Evolutionary conservation across 768 basidiomycete genomes (phyloP), one percentile per base, ranked within the genome.

Genomic region (Agaricus sinodeliciosus): DNA sequence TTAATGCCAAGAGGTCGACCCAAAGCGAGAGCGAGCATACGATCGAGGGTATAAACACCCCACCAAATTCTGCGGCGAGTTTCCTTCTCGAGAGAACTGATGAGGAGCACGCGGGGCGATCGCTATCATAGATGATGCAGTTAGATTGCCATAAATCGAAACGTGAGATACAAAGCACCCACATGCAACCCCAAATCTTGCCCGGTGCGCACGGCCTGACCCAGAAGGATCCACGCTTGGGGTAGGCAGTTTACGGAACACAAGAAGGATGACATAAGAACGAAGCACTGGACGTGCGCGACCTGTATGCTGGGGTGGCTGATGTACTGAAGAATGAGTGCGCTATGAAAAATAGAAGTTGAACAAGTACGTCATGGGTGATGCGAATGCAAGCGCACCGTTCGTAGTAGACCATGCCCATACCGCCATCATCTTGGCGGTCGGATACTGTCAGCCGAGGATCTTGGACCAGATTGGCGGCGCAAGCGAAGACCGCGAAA

Each of bases 111-210:
- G 47, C 85, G 81, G 3, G 90, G 87, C 2, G 91, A 91, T 53
- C 93, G 87, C 91, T 94, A 59, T 36, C 42, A 39, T 41, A 46
- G 46, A 31, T 45, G 55, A 18, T 51, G 59, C 63, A 51, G 64
- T 52, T 19, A 49, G 41, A 16, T 47, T 34, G 16, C 34, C 28
- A 59, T 47, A 40, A 57, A 34, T 57, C 22, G 16, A 41, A 54
- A 51, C 28, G 48, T 48, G 47, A 48, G 40, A 45, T 18, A 53
- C 49, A 54, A 22, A 45, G 65, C 13, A 55, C 90, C 75, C 70
- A 94, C 91, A 71, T 94, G 93, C 60, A 95, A 78, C 42, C 93
- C 93, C 39, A 94, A 75, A 70, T 95, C 93, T 67, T 94, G 93
- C 3, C 88, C 92, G 55, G 83, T 83, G 55, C 93, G 82, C 43